Evolutionary conservation across 805 yeast genomes (phyloP), one percentile per base, ranked within the genome.

Genomic region (Barnettozyma californica): DNA sequence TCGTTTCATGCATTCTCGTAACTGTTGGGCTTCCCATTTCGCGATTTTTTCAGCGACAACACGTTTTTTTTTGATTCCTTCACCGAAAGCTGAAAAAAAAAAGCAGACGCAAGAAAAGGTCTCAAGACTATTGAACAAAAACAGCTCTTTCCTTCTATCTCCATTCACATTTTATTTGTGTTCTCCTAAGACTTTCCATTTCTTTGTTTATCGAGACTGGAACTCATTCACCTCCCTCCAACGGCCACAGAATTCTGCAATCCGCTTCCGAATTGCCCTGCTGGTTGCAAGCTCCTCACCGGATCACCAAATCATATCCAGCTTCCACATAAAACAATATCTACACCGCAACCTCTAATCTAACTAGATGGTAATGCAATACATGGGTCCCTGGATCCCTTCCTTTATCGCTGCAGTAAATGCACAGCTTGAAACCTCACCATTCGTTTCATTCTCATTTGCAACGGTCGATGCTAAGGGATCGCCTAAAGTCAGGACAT

Each of bases 361-460:
- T 10, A 21, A 13, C 18, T 20, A 6, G 29, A 47, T 47, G 50
- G 50, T 47, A 5, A 59, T 61, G 60, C 70, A 70, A 53, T 70
- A 68, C 46, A 73, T 80, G 76, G 91, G 88, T 26, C 86, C 90
- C 3, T 86, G 95, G 95, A 83, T 81, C 57, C 87, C 92, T 9
- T 61, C 76, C 10, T 81, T 86, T 55, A 68, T 70, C 27, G 73
- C 74, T 49, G 78, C 86, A 11, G 59, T 81, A 20, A 71, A 74
- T 20, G 68, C 75, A 31, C 83, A 78, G 50, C 56, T 63, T 20
- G 72, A 68, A 45, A 51, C 64, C 0, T 63, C 65, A 18, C 81
- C 80, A 2, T 83, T 85, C 52, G 71, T 78, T 16, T 65, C 83
- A 5, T 83, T 87, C 56, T 82, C 84, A 53, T 75, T 87, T 47